Percentiles rank a stretch among this genome's conserved stretches.
phyloP scores from a whole-genome alignment of 2,329 filamentous ascomycete species.

The Chaetomium olivaceum region DNA sequence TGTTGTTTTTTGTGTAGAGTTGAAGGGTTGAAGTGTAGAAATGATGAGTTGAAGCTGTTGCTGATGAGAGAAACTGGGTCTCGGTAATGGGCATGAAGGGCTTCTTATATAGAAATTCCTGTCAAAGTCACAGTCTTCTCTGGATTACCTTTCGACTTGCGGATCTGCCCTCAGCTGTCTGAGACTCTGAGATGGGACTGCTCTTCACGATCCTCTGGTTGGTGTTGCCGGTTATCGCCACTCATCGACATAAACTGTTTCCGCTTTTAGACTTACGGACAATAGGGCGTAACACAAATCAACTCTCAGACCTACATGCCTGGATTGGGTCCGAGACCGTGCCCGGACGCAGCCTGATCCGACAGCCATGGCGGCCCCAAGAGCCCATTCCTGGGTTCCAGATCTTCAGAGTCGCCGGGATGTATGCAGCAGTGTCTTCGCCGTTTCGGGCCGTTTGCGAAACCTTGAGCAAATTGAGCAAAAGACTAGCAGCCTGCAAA shows the following conservation, averaged over 20 bases:
- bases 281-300: neutral
- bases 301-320: neutral
- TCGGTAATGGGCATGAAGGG: neutral
- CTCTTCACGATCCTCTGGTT: neutral
- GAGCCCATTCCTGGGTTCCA: neutral
- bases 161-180: neutral
- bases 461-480: neutral
- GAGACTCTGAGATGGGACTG: neutral
- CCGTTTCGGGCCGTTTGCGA: neutral
- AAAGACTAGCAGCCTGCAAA: neutral
- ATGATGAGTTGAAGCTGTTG: conserved; percentile 9
- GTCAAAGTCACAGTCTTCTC: neutral
- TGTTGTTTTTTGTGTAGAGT: neutral
- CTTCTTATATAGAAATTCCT: conserved; percentile 13
- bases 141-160: neutral
- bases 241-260: conserved; percentile 5
- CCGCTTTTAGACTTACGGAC: neutral
- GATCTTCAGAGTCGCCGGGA: neutral
- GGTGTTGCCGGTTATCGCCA: neutral
- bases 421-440: neutral
- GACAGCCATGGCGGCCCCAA: neutral
- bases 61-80: conserved; percentile 9
- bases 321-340: neutral
- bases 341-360: neutral
- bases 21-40: neutral